Percentiles rank a stretch among this genome's conserved stretches.
These are phyloP conservation scores for Fusarium incarnatum DNA, from an alignment of 2,329 filamentous ascomycete species.

Conservation along the genomic window DNA sequence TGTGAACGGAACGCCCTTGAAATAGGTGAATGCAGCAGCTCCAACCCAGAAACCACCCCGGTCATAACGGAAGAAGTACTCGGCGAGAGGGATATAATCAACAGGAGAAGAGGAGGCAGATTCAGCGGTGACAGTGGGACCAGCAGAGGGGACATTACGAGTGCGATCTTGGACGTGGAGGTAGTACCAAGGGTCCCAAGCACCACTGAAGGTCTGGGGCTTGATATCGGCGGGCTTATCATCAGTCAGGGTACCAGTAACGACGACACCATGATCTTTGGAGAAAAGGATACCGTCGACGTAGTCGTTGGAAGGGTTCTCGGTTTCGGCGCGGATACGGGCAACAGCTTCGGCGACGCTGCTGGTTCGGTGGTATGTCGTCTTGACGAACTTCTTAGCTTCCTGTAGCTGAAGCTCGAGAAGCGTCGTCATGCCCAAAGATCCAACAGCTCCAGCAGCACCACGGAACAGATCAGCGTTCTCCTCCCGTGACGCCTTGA, in stretches of 20 bases:
- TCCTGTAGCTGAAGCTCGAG: conserved; percentile 70
- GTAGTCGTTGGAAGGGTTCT: conserved; percentile 64
- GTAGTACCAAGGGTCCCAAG: conserved; percentile 82
- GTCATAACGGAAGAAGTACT: conserved; percentile 83
- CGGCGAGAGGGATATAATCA: conserved; percentile 74
- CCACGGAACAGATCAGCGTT: conserved; percentile 72
- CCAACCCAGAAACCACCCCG: conserved; percentile 82
- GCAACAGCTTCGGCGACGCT: conserved; percentile 53
- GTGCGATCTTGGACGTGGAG: conserved; percentile 68
- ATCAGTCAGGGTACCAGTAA: conserved; percentile 69
- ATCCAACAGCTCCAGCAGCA: conserved; percentile 74
- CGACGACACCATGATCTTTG: conserved; percentile 66
- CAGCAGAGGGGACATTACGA: conserved; percentile 37
- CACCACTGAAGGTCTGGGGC: conserved; percentile 65
- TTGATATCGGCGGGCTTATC: conserved; percentile 49
- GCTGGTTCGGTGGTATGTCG: conserved; percentile 65
- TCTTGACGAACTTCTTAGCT: conserved; percentile 66
- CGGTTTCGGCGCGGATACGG: conserved; percentile 59
- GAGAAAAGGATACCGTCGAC: conserved; percentile 76
- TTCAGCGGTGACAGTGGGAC: conserved; percentile 26
- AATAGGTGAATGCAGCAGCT: conserved; percentile 73
- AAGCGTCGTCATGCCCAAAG: conserved; percentile 72
- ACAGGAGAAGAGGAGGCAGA: conserved; percentile 42
- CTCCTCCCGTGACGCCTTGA: conserved; percentile 64
- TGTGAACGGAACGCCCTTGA: conserved; percentile 73